These are phyloP conservation scores for Hymenoscyphus linearis DNA, from an alignment of 2,329 filamentous ascomycete species.

Conservation along the genomic window DNA sequence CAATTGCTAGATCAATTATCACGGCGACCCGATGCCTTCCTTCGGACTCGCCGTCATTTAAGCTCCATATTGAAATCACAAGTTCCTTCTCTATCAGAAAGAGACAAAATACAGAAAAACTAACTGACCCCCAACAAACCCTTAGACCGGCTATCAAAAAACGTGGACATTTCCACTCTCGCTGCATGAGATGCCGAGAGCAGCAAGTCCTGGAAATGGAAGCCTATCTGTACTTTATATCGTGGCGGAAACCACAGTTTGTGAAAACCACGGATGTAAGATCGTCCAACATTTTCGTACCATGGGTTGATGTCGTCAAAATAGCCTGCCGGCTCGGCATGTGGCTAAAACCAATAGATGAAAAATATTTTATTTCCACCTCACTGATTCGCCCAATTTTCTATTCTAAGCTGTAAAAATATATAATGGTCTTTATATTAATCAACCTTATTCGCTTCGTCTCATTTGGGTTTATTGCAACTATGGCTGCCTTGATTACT, in stretches of 20 bases:
- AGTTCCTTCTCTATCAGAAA: no score
- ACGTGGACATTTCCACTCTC: constrained; percentile 3
- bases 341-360: constrained; percentile 22
- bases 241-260: constrained; percentile 10
- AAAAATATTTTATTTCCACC: constrained; percentile 10
- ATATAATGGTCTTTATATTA: constrained; percentile 10
- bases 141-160: not conserved
- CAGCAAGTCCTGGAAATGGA: constrained; percentile 30
- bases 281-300: constrained; percentile 1
- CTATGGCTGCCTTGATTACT: constrained; percentile 13
- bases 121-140: not conserved
- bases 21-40: not conserved
- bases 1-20: not conserved
- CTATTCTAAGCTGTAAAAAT: constrained; percentile 18
- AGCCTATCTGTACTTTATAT: constrained; percentile 31
- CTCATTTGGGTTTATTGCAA: constrained; percentile 18
- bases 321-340: constrained; percentile 18
- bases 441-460: constrained; percentile 13
- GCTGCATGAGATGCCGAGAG: constrained; percentile 28
- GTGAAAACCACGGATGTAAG: not conserved
- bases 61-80: no score
- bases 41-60: not conserved
- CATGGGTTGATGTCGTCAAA: constrained; percentile 13
- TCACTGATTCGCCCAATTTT: constrained; percentile 9
- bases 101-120: no score